Base-by-base conservation (phyloP, 2,329 filamentous ascomycete species). In the Ceratocystis alfenasii region DNA sequence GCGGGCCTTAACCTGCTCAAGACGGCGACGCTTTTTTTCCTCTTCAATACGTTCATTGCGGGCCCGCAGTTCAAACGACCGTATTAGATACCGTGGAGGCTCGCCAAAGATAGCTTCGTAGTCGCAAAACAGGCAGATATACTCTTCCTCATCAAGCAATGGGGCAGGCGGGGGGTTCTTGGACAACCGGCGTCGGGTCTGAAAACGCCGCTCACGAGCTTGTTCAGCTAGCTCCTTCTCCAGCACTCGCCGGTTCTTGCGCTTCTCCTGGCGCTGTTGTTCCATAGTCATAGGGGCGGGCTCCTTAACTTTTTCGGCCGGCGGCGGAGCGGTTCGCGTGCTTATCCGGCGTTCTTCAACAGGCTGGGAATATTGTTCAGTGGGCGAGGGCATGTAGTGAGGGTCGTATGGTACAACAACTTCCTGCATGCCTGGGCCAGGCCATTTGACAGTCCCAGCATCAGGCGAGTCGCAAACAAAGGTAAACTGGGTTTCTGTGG, bases 41-140 rank as follows among this genome's bases (percentile, higher is more conserved):
- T 93, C 81, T 69, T 92, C 85, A 71, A 90, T 89, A 62, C 90
- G 87, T 73, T 90, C 86, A 68, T 88, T 87, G 45, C 90, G 86
- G 73, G 96, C 94, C 74, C 96, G 96, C 73, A 93, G 89, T 76
- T 99, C 94, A 73, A 97, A 99, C 69, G 91, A 86, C 50, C 89
- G 84, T 69, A 97, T 95, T 65, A 99, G 78, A 62, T 90, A 90
- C 71, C 84, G 82, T 0, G 94, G 94, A 1, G 89, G 89, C 64
- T 82, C 82, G n/a, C 93, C 93, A 74, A 96, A 97, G 62, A 99
- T 96, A 64, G 85, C 85, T 76, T 97, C 93, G 73, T 96, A 99
- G 75, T 99, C 94, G 78, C 94, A 99, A 74, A 97, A 97, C 72
- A 96, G 90, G 76, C 94, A 99, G 60, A 97, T 91, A 89, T 92